Percentiles rank a stretch among this genome's conserved stretches.
These are phyloP conservation scores for Peronosclerospora sorghi DNA, from an alignment of 352 stramenopile species.

Conservation along the genomic window DNA sequence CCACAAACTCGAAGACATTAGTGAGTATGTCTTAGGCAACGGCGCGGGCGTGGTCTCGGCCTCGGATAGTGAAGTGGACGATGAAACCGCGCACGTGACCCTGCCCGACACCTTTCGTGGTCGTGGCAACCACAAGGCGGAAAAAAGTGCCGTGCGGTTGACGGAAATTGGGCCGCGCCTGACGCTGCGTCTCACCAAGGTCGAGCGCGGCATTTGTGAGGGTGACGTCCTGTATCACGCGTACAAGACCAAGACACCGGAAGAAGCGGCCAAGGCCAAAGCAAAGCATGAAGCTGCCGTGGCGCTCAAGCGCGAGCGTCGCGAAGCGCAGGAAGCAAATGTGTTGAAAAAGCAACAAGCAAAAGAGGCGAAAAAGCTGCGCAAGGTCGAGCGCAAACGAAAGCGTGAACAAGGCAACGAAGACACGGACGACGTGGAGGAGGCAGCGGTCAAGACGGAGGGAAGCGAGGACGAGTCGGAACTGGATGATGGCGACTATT, in stretches of 20 bases:
- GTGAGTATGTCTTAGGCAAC: slow-evolving; percentile 89
- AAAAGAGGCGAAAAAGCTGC: slow-evolving; percentile 70
- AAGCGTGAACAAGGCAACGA: slow-evolving; percentile 37
- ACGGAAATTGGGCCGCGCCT: slow-evolving; percentile 94
- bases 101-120: slow-evolving; percentile 88
- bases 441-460: slow-evolving; percentile 25
- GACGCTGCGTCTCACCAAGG: slow-evolving; percentile 92
- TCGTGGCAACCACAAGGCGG: slow-evolving; percentile 85
- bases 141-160: slow-evolving; percentile 91
- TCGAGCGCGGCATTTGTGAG: slow-evolving; percentile 92
- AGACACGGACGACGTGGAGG: slow-evolving; percentile 38
- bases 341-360: slow-evolving; percentile 81
- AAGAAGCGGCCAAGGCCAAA: slow-evolving; percentile 73
- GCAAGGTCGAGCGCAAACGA: slow-evolving; percentile 50
- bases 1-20: slow-evolving; percentile 92
- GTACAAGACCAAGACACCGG: slow-evolving; percentile 80
- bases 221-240: slow-evolving; percentile 97
- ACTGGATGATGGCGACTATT: slow-evolving; percentile 70
- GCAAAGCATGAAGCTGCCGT: slow-evolving; percentile 57
- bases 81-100: slow-evolving; percentile 87
- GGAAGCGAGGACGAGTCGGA: slow-evolving; percentile 46
- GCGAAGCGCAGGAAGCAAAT: slow-evolving; percentile 84
- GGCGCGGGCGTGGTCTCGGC: slow-evolving; percentile 61
- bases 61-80: slow-evolving; percentile 94
- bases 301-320: slow-evolving; percentile 74